Percentiles rank a stretch among this genome's conserved stretches.
Conservation (phyloP, 2,329 filamentous ascomycete genomes). For the Fusarium nurragi region DNA sequence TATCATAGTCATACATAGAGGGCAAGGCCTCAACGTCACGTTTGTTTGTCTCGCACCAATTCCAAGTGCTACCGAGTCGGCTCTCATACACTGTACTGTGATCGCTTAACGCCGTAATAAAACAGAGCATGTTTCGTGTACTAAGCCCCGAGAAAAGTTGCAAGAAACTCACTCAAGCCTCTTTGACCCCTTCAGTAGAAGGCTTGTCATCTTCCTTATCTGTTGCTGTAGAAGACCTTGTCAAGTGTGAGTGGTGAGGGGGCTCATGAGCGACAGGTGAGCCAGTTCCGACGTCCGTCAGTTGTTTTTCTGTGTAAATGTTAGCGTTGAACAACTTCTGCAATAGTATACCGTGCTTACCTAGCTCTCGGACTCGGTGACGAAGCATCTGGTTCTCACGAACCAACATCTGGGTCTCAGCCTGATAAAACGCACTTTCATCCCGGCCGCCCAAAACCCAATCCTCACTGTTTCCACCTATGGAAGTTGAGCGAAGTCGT, state of each 20-base stretch:
- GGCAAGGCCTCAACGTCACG: constrained; percentile 20
- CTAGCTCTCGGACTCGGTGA: constrained; percentile 76
- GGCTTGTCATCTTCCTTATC: constrained; percentile 49
- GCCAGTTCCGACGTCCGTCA: constrained; percentile 55
- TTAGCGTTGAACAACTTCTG: constrained; percentile 9
- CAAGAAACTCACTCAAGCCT: constrained; percentile 15
- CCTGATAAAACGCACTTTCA: constrained; percentile 82
- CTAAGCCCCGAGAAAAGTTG: background rate
- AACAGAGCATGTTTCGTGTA: background rate
- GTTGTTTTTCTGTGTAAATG: constrained; percentile 58
- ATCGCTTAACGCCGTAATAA: constrained; percentile 30
- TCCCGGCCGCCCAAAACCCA: constrained; percentile 72
- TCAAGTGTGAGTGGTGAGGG: constrained; percentile 59
- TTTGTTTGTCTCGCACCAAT: background rate
- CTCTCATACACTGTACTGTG: background rate
- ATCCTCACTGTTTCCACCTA: constrained; percentile 68
- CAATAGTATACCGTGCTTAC: constrained; percentile 56
- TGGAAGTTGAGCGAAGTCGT: constrained; percentile 65
- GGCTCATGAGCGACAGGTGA: constrained; percentile 54
- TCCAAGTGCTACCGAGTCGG: background rate
- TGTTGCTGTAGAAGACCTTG: constrained; percentile 56
- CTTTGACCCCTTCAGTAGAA: constrained; percentile 20
- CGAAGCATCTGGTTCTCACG: constrained; percentile 87
- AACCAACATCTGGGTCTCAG: constrained; percentile 80
- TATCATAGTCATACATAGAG: background rate